These are phyloP conservation scores for Sutorius eximius DNA, from an alignment of 1,284 basidiomycete genomes.

Conservation along the genomic window DNA sequence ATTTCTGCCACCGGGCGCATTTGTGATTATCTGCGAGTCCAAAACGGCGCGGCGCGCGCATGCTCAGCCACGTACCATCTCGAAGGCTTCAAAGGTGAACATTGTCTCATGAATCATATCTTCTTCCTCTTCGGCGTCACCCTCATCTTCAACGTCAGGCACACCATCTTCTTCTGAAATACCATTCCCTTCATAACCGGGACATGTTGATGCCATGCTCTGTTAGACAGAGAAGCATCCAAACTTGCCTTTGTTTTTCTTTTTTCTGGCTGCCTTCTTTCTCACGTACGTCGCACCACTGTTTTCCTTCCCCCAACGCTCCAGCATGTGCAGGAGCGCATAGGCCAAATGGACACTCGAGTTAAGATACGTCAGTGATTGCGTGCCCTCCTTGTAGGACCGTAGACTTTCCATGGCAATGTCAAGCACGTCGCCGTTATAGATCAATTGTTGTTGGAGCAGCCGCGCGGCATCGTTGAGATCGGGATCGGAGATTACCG, in stretches of 20 bases:
- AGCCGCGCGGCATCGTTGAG: constrained; percentile 75
- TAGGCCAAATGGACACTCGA: constrained; percentile 82
- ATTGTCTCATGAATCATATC: constrained; percentile 77
- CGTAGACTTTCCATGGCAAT: constrained; percentile 76
- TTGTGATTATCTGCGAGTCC: constrained; percentile 18
- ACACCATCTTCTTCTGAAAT: constrained; percentile 57
- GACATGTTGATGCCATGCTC: constrained; percentile 16
- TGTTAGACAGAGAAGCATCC: constrained; percentile 16
- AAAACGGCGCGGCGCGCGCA: constrained; percentile 17
- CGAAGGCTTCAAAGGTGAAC: constrained; percentile 88
- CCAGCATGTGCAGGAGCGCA: constrained; percentile 81
- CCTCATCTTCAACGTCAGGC: constrained; percentile 66
- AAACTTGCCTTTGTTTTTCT: constrained; percentile 48
- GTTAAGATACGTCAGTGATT: constrained; percentile 76
- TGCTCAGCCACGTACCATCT: constrained; percentile 61
- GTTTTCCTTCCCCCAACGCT: constrained; percentile 78
- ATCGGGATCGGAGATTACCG: constrained; percentile 44
- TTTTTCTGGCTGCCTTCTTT: constrained; percentile 57
- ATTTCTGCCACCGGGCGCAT: constrained; percentile 56
- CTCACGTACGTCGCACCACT: constrained; percentile 71
- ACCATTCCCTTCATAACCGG: constrained; percentile 33
- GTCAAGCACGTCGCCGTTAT: constrained; percentile 91
- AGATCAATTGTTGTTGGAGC: constrained; percentile 87
- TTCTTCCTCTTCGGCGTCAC: constrained; percentile 56
- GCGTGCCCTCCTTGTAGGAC: constrained; percentile 73